These are phyloP conservation scores for Meira nashicola DNA, from an alignment of 1,284 basidiomycete species.

Conservation along the genomic window DNA sequence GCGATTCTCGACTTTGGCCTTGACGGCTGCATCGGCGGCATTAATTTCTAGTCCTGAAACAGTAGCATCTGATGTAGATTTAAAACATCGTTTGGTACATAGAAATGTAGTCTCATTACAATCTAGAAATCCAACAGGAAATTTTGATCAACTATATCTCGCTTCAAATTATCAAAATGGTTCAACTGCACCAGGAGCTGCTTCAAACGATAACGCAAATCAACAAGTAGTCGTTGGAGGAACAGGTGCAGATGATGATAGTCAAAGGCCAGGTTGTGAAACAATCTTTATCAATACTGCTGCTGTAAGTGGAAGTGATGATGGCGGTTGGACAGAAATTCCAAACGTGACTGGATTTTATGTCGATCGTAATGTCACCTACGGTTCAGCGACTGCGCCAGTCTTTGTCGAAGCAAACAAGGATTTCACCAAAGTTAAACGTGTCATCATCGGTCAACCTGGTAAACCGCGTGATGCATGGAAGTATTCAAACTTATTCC, in stretches of 20 bases:
- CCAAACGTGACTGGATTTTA: conserved; percentile 46
- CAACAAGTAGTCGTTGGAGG: conserved; percentile 36
- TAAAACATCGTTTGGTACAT: no score
- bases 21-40: no score
- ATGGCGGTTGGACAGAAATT: conserved; percentile 36
- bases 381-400: conserved; percentile 26
- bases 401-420: conserved; percentile 27
- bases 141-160: conserved; percentile 15
- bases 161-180: conserved; percentile 38
- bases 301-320: conserved; percentile 29
- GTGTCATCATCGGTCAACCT: conserved; percentile 16
- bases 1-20: no score
- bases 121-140: background rate
- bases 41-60: no score
- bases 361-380: conserved; percentile 30
- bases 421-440: conserved; percentile 15
- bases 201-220: conserved; percentile 27
- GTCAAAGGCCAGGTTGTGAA: conserved; percentile 30
- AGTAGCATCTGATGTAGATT: no score
- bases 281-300: conserved; percentile 45
- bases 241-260: conserved; percentile 37
- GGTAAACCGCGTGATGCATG: conserved; percentile 15
- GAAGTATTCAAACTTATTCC: conserved; percentile 10
- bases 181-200: conserved; percentile 28
- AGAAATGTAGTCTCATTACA: no score